phyloP scores from a whole-genome alignment of 169 alveolate species.

The Amoebophrya sp. region DNA sequence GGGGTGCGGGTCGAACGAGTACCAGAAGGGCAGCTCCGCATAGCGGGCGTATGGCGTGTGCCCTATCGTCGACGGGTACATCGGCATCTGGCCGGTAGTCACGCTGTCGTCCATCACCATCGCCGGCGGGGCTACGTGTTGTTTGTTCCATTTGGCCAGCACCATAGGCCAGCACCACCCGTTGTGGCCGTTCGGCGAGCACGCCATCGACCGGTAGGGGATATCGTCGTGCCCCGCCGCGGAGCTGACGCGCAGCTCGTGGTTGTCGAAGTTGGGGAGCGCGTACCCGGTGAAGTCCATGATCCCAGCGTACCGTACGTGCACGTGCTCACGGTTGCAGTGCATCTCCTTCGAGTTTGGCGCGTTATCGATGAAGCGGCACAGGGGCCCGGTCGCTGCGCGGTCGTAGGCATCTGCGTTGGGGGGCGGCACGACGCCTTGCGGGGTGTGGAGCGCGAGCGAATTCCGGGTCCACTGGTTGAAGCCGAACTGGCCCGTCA shows the following conservation, averaged over 20 bases:
- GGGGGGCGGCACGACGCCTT: not conserved
- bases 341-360: not conserved
- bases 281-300: not conserved
- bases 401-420: not conserved
- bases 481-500: not conserved
- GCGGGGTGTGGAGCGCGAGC: not conserved
- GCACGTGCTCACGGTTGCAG: not conserved
- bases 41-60: not conserved
- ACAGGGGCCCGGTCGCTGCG: not conserved
- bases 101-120: not conserved
- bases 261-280: not conserved
- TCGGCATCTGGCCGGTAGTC: not conserved
- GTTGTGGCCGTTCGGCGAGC: not conserved
- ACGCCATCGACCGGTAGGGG: not conserved
- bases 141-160: not conserved
- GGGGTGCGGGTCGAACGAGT: not conserved
- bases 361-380: not conserved
- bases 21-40: not conserved
- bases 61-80: not conserved
- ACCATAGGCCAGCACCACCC: not conserved
- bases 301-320: not conserved
- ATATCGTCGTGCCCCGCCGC: not conserved
- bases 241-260: not conserved
- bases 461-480: not conserved
- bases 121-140: not conserved